These are phyloP conservation scores for Carpinus viminea DNA, from an alignment of 306 rosid genomes.

Conservation along the genomic window DNA sequence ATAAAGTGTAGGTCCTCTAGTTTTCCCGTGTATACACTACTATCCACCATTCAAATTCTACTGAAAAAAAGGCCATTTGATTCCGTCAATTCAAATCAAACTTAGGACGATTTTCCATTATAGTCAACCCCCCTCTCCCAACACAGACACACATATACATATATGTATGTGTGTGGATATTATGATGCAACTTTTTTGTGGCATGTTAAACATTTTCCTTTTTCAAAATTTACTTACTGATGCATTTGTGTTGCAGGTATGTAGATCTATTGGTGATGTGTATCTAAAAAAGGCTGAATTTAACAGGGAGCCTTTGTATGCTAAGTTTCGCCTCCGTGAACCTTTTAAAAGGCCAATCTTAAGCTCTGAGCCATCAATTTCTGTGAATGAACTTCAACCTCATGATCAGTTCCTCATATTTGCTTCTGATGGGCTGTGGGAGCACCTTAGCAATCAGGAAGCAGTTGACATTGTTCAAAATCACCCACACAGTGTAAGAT, in stretches of 20 bases:
- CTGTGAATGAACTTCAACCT: conserved; percentile 67
- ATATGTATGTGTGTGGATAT: neutral
- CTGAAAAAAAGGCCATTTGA: no score
- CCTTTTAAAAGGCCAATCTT: conserved; percentile 72
- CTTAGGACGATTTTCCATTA: no score
- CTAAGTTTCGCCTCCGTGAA: conserved; percentile 75
- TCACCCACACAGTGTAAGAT: conserved; percentile 72
- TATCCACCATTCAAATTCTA: no score
- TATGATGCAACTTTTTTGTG: neutral
- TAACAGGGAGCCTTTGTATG: conserved; percentile 74
- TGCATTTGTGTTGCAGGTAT: conserved; percentile 53
- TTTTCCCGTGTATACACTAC: no score
- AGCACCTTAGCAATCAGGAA: conserved; percentile 85
- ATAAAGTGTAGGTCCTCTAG: no score
- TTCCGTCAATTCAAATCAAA: no score
- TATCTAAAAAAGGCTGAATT: conserved; percentile 83
- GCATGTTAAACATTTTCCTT: neutral
- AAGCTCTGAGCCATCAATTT: conserved; percentile 81
- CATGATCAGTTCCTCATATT: conserved; percentile 78
- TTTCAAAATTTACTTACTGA: neutral
- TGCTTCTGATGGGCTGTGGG: conserved; percentile 97
- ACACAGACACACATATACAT: no score
- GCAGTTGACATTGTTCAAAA: conserved; percentile 84
- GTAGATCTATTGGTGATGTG: conserved; percentile 80
- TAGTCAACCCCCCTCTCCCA: no score